Base-by-base conservation (phyloP, 768 basidiomycete genomes). In the Pleurotus tuoliensis region DNA sequence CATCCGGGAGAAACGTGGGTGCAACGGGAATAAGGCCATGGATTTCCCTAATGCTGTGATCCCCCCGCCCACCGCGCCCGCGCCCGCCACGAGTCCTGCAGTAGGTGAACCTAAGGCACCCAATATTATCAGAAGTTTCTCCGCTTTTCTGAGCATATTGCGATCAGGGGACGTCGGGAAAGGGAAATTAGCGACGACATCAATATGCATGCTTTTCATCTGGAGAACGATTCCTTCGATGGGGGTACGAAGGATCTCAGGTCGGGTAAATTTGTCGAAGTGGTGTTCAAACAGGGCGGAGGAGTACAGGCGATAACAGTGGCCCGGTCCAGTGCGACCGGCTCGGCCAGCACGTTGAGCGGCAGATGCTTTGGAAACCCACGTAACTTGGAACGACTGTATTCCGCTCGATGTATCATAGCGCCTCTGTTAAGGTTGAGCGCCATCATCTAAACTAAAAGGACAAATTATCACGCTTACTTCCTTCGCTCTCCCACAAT, bases 191-290 rank as follows among this genome's bases (percentile, higher is more conserved):
- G 92, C 79, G 39, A 98, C 93, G 1, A 92, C 80, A 65, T 98
- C 94, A 57, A 99, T 96, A 66, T 96, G 92, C 94, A 99, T 98
- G 69, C 86, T 87, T 77, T 99, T 99, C 96, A 99, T 98, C 70
- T 98, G 95, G 30, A 98, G 77, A 7, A 98, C 91, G 20, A 98
- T 88, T 1, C 94, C 95, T 63, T 98, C 97, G 62, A 98, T 96
- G 0, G 97, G 95, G 76, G 92, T 94, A 20, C 95, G 88, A 44
- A 94, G 79, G 56, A 98, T 95, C 69, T 99, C 97, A 2, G 97
- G 97, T 57, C 83, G 75, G 0, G 92, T 81, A 70, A 96, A 96
- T 56, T 84, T 73, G 30, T 90, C 87, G 66, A 98, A 96, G 69
- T 96, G 84, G 65, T 95, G 84, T 67, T 98, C 97, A 69, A 83